Conservation (phyloP, 176 grass and related monocot genomes). For the Musa acuminata region DNA sequence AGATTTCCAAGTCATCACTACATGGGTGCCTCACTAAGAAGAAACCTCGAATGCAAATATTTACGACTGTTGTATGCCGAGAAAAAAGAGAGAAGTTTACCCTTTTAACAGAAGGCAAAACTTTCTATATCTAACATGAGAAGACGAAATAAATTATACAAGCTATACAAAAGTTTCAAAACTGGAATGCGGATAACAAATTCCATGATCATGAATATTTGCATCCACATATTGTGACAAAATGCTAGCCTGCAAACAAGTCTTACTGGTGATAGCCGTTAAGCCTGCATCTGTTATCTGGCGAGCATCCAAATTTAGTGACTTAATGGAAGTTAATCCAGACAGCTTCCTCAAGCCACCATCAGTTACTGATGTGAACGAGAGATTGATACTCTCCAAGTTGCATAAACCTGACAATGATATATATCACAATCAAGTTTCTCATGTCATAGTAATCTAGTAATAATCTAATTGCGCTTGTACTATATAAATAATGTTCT, state of each 20-base stretch:
- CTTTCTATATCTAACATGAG: background rate
- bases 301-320: slow-evolving; percentile 82
- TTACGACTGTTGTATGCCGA: no score
- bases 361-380: slow-evolving; percentile 73
- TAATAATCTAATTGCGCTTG: background rate
- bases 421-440: background rate
- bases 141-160: background rate
- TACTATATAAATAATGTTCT: background rate
- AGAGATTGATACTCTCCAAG: slow-evolving; percentile 77
- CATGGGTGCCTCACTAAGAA: no score
- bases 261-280: slow-evolving; percentile 62
- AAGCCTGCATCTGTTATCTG: slow-evolving; percentile 84
- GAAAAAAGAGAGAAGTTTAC: no score
- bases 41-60: no score
- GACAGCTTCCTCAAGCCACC: slow-evolving; percentile 73
- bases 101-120: background rate
- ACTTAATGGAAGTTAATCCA: slow-evolving; percentile 55
- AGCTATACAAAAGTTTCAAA: background rate
- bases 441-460: background rate
- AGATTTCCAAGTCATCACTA: background rate
- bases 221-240: background rate
- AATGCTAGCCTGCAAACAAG: background rate
- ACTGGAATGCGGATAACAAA: background rate
- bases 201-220: background rate
- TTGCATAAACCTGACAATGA: slow-evolving; percentile 48